Base-by-base conservation (phyloP, 345 rosid species). In the Gossypium herbaceum region DNA sequence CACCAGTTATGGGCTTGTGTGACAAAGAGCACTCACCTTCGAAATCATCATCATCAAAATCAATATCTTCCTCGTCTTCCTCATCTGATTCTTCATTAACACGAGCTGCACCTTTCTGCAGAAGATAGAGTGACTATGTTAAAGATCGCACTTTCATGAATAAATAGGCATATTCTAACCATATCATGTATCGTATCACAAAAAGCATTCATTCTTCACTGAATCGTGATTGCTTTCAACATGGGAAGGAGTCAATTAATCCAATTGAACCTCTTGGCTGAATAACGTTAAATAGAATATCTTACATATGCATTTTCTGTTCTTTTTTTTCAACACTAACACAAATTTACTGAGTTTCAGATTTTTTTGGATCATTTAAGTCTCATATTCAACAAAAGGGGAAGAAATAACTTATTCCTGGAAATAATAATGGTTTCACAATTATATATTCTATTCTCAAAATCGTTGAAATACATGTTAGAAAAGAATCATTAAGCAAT, bases 1-100 rank as follows among this genome's bases (percentile, higher is more conserved):
- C 9, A 54, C 45, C 44, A 17, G 9, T 29, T 51, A 29, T 5
- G 22, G 59, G 19, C 41, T 25, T 39, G 60, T 39, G 25, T 44
- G 25, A 29, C 13, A 20, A 51, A 19, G 41, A 68, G 44, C 20
- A 62, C 61, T 80, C 71, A 92, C 98, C 98, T 92, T 92, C 98
- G 74, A 95, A 91, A 81, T 93, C 98, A 44, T 91, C 97, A 59
- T 92, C 98, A 68, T 89, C 97, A 77, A 92, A 88, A 69, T 95
- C 93, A 15, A 95, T 82, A 58, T 93, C 97, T 80, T 93, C 99
- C 8, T 87, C 97, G n/a, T 87, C 94, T 69, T 89, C 99, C 74
- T 68, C 93, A 27, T 88, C 98, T 51, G 86, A 80, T 74, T 57
- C 92, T 83, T 86, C 88, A 66, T 84, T 77, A 74, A 65, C 85